Evolutionary conservation across 2,329 filamentous ascomycete genomes (phyloP).

Genomic region (Fusarium dlaminii): DNA sequence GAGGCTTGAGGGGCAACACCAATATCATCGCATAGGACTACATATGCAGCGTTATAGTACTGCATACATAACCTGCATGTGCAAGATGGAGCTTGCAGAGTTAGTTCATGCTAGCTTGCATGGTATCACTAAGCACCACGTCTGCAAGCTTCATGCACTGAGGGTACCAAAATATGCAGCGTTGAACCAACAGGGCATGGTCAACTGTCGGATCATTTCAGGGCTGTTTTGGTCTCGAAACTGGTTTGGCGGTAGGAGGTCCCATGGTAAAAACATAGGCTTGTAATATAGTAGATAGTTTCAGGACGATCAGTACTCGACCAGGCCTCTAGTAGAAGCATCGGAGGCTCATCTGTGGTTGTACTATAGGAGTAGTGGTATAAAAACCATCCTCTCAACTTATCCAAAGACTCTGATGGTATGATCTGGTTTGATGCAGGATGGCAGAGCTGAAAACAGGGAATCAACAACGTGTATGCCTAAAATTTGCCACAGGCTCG

Average conservation of each 20-base stretch:
- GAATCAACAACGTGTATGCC: not conserved
- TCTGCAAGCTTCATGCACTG: slow-evolving; percentile 12
- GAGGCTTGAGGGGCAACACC: slow-evolving; percentile 27
- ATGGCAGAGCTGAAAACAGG: not conserved
- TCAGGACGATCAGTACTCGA: slow-evolving; percentile 23
- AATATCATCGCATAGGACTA: slow-evolving; percentile 31
- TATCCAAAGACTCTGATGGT: not conserved
- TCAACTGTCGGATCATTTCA: slow-evolving; percentile 14
- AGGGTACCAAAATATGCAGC: slow-evolving; percentile 30
- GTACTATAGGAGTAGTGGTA: not conserved
- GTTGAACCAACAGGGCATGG: slow-evolving; percentile 28
- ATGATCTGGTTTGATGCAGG: not conserved
- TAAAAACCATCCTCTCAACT: not conserved
- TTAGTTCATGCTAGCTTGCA: slow-evolving; percentile 11
- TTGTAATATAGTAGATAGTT: slow-evolving; percentile 18
- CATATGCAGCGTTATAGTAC: slow-evolving; percentile 14
- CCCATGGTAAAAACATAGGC: slow-evolving; percentile 12
- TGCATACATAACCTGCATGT: slow-evolving; percentile 15
- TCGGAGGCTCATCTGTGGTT: not conserved
- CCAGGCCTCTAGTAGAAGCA: not conserved
- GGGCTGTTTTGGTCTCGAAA: slow-evolving; percentile 12
- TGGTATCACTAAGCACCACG: slow-evolving; percentile 10
- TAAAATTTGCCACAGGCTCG: slow-evolving; percentile 18
- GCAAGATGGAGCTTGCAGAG: slow-evolving; percentile 12
- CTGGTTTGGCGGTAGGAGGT: slow-evolving; percentile 13